phyloP scores from a whole-genome alignment of 2,329 filamentous ascomycete species.

The Fusarium camptoceras region DNA sequence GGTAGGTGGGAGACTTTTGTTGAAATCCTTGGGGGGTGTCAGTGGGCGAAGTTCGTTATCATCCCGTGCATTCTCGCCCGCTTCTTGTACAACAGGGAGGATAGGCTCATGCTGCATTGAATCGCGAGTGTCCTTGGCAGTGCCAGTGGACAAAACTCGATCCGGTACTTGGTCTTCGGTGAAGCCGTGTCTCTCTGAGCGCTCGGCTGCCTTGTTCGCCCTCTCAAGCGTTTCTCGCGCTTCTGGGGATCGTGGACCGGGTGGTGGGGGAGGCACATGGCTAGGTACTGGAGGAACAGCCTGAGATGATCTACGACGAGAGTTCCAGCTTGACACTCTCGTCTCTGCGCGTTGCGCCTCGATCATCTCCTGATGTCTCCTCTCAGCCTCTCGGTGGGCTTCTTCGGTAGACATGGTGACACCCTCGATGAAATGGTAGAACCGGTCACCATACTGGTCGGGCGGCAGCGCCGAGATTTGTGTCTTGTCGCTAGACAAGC shows the following conservation, averaged over 20 bases:
- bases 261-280: conserved; percentile 59
- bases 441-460: conserved; percentile 90
- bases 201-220: conserved; percentile 54
- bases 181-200: conserved; percentile 49
- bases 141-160: conserved; percentile 63
- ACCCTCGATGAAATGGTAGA: conserved; percentile 89
- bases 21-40: conserved; percentile 56
- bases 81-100: conserved; percentile 90
- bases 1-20: conserved; percentile 57
- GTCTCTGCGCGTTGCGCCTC: conserved; percentile 51
- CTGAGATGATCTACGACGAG: conserved; percentile 50
- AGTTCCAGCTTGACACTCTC: conserved; percentile 54
- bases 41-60: conserved; percentile 56
- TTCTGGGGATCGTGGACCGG: conserved; percentile 53
- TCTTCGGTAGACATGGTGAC: conserved; percentile 93
- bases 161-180: conserved; percentile 68
- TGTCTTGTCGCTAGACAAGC: conserved; percentile 81
- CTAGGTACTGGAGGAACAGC: conserved; percentile 59
- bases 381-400: conserved; percentile 72
- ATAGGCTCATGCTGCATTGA: conserved; percentile 66
- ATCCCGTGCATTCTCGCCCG: conserved; percentile 70
- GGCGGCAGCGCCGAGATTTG: conserved; percentile 95
- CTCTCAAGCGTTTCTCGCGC: conserved; percentile 56
- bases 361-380: conserved; percentile 70
- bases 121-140: conserved; percentile 62